Evolutionary conservation across 163 green algal species (phyloP), one percentile per base, ranked within the genome.

Genomic region (Prototheca cutis): DNA sequence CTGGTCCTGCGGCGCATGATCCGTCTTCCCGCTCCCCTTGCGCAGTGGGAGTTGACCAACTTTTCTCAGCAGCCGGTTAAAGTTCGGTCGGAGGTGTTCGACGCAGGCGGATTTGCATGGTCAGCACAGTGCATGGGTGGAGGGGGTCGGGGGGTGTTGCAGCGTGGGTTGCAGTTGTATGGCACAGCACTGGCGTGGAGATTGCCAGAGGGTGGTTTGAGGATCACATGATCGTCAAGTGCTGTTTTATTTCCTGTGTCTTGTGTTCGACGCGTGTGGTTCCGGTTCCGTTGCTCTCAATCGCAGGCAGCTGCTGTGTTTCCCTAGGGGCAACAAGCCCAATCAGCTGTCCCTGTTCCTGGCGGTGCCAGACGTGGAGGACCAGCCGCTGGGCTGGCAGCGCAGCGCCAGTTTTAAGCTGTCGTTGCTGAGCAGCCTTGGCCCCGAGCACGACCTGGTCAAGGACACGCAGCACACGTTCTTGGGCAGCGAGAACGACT

Each of bases 401-500:
- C 82, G 82, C 19, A 70, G 36, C 4, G 82, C 83, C 8, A 58
- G 10, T 2, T 95, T 95, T 66, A 84, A 80, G 40, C 67, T 95
- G 1, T 70, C 33, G 7, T 29, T 93, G 0, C 27, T 87, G 10
- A 84, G 89, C 64, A 71, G 79, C 30, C 63, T 58, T 5, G 71
- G 86, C 28, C 59, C 62, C 3, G 57, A 36, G 4, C 58, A 59
- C 3, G 59, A 56, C 48, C 61, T 80, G 28, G 36, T 30, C 8
- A 87, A 85, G 53, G 88, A 96, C 6, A 73, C 85, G 4, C 40
- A 53, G 1, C 90, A 97, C 76, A 78, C 49, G 4, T 98, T 96
- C 67, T 87, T 65, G 2, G 6, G 18, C 6, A 40, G 58, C 2
- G 82, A 84, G 45, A 80, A 70, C 7, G 92, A 98, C 77, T 98